These are phyloP conservation scores for Boletus rubescentipes DNA, from an alignment of 768 basidiomycete genomes.

Conservation along the genomic window DNA sequence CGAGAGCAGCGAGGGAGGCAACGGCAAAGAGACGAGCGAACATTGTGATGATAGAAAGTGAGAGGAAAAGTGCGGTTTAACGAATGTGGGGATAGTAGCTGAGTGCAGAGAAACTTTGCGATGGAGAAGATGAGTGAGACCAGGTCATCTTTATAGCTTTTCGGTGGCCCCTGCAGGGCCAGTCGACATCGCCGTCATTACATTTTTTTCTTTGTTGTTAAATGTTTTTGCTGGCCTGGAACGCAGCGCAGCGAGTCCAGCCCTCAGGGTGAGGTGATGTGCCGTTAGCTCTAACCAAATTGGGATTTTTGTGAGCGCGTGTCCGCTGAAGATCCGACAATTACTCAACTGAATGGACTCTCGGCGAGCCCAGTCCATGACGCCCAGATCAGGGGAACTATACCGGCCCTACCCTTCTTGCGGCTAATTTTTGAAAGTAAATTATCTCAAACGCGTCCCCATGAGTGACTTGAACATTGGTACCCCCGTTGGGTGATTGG, in stretches of 20 bases:
- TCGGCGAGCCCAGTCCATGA: too few relatives aligned
- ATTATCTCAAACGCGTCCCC: too few relatives aligned
- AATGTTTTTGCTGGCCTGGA: slow-evolving; percentile 10
- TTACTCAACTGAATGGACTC: background rate
- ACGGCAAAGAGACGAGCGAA: slow-evolving; percentile 17
- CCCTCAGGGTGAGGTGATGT: slow-evolving; percentile 4
- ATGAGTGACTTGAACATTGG: too few relatives aligned
- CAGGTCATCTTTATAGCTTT: slow-evolving; percentile 10
- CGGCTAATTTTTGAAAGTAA: too few relatives aligned
- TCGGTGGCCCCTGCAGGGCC: background rate
- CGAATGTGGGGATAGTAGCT: slow-evolving; percentile 3
- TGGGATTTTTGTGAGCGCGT: background rate
- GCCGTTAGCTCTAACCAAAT: slow-evolving; percentile 9
- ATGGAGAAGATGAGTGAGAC: background rate
- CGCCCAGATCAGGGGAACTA: too few relatives aligned
- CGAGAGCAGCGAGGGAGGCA: slow-evolving; percentile 17
- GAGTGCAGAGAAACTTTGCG: background rate
- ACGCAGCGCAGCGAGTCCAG: background rate
- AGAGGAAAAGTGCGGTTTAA: background rate
- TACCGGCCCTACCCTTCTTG: too few relatives aligned
- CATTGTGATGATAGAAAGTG: slow-evolving; percentile 9
- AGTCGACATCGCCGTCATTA: background rate
- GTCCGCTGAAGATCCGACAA: background rate
- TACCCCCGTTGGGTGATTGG: too few relatives aligned
- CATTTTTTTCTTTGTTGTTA: background rate